Evolutionary conservation across 768 basidiomycete species (phyloP), one percentile per base, ranked within the genome.

Genomic region (Tephrocybe sp.): DNA sequence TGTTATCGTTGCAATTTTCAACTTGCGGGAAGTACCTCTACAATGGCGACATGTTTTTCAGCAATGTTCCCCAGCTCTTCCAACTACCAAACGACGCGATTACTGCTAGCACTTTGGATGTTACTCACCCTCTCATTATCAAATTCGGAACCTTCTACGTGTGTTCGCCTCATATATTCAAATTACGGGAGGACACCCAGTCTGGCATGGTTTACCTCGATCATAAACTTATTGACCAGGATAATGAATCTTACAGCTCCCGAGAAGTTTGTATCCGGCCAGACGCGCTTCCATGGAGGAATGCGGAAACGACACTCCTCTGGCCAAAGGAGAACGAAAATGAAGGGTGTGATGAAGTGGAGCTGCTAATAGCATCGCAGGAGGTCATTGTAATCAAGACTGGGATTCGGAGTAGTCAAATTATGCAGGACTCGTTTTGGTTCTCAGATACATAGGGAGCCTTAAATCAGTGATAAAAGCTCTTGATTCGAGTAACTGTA

Each of bases 381-480:
- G 51, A 16, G 13, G 22, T 46, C 20, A 30, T 45, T 20, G 33
- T 52, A 32, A 52, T 52, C 20, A 35, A 42, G 6, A 52, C 39
- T 0, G 45, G 51, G 2, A 47, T 52, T 9, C 38, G 31, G 39
- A 52, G 44, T 13, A 1, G 30, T 10, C 36, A 52, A 4, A 36
- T 52, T 22, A 52, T 52, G 51, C 44, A 31, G n/a, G 49, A 51
- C 26, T 42, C 38, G 26, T 41, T 41, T 26, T 41, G 40, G 40
- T 26, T 26, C 7, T 26, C 26, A 26, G 26, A n/a, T n/a, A n/a
- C n/a, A n/a, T n/a, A 26, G 26, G 26, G 26, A 7, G 7, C 26
- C 26, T 26, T 26, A 26, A 7, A 26, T 26, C 26, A 7, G 26
- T 26, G 7, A 7, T 7, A 26, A 7, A 26, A 26, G 3, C 3